phyloP scores from a whole-genome alignment of 371 early-diverging fungal genomes.

The Globomyces sp. region DNA sequence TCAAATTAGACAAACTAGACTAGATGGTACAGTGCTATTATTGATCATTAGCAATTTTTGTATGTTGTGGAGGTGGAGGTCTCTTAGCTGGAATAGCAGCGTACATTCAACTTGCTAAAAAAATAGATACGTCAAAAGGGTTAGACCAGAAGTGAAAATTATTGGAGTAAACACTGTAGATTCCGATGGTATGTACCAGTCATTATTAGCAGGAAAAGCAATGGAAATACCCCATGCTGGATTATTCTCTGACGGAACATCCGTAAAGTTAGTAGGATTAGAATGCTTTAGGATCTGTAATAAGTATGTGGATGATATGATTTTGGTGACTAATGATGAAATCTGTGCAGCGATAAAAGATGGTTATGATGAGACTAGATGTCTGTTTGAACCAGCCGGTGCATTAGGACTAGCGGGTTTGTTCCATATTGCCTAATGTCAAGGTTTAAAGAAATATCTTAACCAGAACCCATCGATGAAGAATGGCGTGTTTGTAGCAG shows the following conservation, averaged over 20 bases:
- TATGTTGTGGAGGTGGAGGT: conserved; percentile 90
- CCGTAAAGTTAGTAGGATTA: conserved; percentile 81
- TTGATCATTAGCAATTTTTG: conserved; percentile 60
- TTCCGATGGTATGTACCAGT: conserved; percentile 80
- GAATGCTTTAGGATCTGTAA: conserved; percentile 74
- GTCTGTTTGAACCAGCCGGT: conserved; percentile 92
- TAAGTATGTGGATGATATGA: conserved; percentile 61
- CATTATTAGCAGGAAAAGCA: conserved; percentile 59
- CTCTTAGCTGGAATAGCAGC: conserved; percentile 84
- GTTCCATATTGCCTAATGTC: too few species aligned
- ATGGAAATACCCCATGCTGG: conserved; percentile 69
- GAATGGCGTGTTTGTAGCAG: conserved; percentile 63
- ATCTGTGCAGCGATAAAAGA: conserved; percentile 78
- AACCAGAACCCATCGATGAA: conserved; percentile 19
- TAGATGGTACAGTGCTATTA: conserved; percentile 34
- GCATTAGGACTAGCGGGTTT: conserved; percentile 80
- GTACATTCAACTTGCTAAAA: background rate
- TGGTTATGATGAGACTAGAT: conserved; percentile 69
- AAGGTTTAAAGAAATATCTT: conserved; percentile 68
- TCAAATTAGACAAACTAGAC: conserved; percentile 49
- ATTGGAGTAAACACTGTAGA: conserved; percentile 89
- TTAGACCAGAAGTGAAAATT: conserved; percentile 71
- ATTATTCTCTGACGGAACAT: conserved; percentile 93
- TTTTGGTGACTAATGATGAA: conserved; percentile 88
- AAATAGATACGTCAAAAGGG: conserved; percentile 64